Evolutionary conservation across 805 yeast species (phyloP), one percentile per base, ranked within the genome.

Genomic region (Yamadazyma takamatsuzukensis): DNA sequence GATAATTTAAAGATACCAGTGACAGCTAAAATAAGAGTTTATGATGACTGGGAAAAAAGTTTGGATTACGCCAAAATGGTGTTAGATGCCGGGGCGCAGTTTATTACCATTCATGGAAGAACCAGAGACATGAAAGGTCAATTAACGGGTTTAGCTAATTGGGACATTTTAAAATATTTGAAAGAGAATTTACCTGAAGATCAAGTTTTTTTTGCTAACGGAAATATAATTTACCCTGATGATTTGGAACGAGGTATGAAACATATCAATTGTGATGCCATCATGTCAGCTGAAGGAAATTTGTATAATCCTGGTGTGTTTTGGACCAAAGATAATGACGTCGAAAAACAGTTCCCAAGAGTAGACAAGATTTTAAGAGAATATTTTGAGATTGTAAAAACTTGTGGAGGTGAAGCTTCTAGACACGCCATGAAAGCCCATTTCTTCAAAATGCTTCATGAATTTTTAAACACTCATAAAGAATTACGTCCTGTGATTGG

Each of bases 71-170:
- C 98, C 4, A 77, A 76, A 54, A 79, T 84, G 86, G 88, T 93
- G 17, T 66, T 93, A 14, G 71, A 70, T 39, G 95, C 97, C 0
- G 98, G 99, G 8, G 98, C 98, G 0, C 96, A 89, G 60, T 85
- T 90, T 56, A 64, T 93, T 23, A 88, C 97, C 1, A 83, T 93
- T 6, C 99, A 93, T 57, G 97, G 97, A 2, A 74, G 98, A 47
- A 82, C 97, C 1, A 72, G 99, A 43, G 98, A 90, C 37, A 90
- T 88, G 94, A 93, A 93, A 59, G 99, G 98, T 5, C 97, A 90
- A 56, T 74, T 76, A 38, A 90, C 98, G 0, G 98, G 98, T 0
- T 62, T 93, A 30, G 97, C 99, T 1, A 89, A 93, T 60, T 90
- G 98, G 97, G 71, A 76, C 18, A 70, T 80, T 17, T 72, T 93